These are phyloP conservation scores for Graphium sp. DNA, from an alignment of 2,329 filamentous ascomycete genomes.

Conservation along the genomic window DNA sequence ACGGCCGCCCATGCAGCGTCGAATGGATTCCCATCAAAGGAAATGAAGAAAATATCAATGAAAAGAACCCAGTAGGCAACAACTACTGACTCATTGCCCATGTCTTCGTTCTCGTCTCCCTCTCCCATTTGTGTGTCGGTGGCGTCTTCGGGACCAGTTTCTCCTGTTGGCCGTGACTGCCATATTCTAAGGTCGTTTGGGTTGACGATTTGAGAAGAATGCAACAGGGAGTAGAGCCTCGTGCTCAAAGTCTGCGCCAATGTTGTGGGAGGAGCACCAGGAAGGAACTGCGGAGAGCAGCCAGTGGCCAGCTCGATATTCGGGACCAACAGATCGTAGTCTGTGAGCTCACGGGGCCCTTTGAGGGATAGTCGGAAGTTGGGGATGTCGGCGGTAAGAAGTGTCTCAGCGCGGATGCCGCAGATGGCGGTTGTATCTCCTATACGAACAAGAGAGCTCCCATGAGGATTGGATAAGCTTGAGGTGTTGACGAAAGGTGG, in stretches of 20 bases:
- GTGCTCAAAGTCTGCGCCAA: conserved; percentile 77
- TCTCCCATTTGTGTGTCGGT: conserved; percentile 21
- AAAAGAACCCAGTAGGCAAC: conserved; percentile 93
- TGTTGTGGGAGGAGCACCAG: conserved; percentile 63
- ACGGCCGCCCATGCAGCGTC: conserved; percentile 81
- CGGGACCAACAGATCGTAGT: conserved; percentile 67
- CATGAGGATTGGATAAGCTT: conserved; percentile 76
- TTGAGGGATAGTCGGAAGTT: conserved; percentile 36
- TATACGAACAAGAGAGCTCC: conserved; percentile 72
- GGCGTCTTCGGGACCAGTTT: conserved; percentile 26
- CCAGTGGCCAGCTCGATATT: conserved; percentile 90
- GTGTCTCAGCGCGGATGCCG: conserved; percentile 73
- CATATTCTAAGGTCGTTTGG: conserved; percentile 57
- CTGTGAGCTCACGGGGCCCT: conserved; percentile 33
- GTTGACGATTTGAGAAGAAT: conserved; percentile 50
- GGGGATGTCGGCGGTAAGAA: conserved; percentile 59
- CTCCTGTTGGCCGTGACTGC: conserved; percentile 26
- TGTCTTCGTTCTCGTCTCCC: conserved; percentile 17
- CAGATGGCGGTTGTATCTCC: conserved; percentile 93
- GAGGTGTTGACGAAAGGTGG: conserved; percentile 62
- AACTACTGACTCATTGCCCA: conserved; percentile 24
- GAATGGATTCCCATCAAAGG: conserved; percentile 79
- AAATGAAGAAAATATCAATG: conserved; percentile 89
- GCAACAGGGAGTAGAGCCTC: conserved; percentile 59
- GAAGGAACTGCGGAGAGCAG: conserved; percentile 70